A percentile compares a stretch with the other conserved stretches of the same genome.
Conservation (phyloP, 2,329 filamentous ascomycete genomes). For the Sporothrix sp. region DNA sequence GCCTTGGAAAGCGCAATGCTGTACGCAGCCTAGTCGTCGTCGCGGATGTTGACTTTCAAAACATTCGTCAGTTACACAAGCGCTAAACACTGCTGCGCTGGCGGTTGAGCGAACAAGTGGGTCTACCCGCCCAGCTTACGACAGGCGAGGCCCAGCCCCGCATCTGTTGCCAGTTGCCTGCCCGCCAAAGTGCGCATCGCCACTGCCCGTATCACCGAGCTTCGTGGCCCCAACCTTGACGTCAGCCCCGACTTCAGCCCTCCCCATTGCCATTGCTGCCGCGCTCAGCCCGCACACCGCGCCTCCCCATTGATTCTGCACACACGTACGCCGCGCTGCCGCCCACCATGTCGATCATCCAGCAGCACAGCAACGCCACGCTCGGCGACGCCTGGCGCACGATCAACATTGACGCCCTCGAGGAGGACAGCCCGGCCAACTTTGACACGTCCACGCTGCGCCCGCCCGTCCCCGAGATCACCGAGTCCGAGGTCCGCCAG, state of each 20-base stretch:
- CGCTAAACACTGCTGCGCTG: background rate
- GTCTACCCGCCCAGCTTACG: slow-evolving; percentile 1
- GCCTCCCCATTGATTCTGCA: background rate
- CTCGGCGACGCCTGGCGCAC: slow-evolving; percentile 66
- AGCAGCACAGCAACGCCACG: slow-evolving; percentile 51
- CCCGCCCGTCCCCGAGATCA: slow-evolving; percentile 63
- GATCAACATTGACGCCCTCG: slow-evolving; percentile 86
- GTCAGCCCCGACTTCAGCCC: background rate
- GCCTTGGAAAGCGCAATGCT: no score
- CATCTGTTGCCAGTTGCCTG: slow-evolving; percentile 3
- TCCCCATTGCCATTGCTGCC: background rate
- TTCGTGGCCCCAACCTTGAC: background rate
- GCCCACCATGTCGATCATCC: slow-evolving; percentile 54
- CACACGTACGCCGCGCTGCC: background rate
- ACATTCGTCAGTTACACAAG: background rate
- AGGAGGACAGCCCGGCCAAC: slow-evolving; percentile 83
- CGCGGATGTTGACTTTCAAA: no score
- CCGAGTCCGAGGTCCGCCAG: slow-evolving; percentile 67
- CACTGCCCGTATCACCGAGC: no score
- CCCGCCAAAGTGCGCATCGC: background rate
- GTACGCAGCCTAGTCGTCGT: no score
- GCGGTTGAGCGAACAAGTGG: no score
- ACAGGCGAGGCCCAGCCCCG: background rate
- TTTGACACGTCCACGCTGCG: slow-evolving; percentile 81
- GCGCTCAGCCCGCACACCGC: no score